Percentiles rank a stretch among this genome's conserved stretches.
Conservation (phyloP, 805 yeast species). For the Wickerhamiella vanderwaltii region DNA sequence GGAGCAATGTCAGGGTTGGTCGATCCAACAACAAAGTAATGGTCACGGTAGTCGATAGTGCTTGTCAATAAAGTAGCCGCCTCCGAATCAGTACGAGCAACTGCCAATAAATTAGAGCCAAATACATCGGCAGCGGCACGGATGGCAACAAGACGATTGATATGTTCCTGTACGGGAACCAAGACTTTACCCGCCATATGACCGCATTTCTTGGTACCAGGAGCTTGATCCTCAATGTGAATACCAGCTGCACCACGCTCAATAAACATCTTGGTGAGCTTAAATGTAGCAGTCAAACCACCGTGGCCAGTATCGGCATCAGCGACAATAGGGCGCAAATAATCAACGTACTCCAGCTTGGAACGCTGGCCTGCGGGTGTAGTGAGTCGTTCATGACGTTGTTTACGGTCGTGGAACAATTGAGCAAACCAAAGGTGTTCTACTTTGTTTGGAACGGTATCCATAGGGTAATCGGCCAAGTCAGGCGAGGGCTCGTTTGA, state of each 20-base stretch:
- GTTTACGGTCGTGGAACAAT: constrained; percentile 93
- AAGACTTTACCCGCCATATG: constrained; percentile 98
- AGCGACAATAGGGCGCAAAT: constrained; percentile 86
- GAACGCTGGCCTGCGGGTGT: constrained; percentile 53
- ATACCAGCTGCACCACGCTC: constrained; percentile 99
- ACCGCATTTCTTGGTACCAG: constrained; percentile 97
- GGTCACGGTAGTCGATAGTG: constrained; percentile 89
- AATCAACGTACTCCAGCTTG: constrained; percentile 65
- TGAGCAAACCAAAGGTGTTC: constrained; percentile 96
- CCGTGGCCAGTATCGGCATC: constrained; percentile 99
- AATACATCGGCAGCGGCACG: constrained; percentile 91
- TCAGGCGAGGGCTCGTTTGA: constrained; percentile 98
- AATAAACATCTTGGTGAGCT: constrained; percentile 87
- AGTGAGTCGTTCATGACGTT: constrained; percentile 64
- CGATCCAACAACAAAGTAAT: constrained; percentile 79
- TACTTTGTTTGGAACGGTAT: constrained; percentile 96
- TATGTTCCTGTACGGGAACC: constrained; percentile 95
- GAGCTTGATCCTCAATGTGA: constrained; percentile 98
- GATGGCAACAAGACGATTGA: constrained; percentile 84
- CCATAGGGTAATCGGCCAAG: constrained; percentile 96
- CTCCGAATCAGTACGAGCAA: constrained; percentile 95
- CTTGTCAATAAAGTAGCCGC: constrained; percentile 93
- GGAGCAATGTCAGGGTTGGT: constrained; percentile 74
- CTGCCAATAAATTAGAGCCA: constrained; percentile 73
- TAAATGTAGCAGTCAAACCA: constrained; percentile 91